Base-by-base conservation (phyloP, 1,139 yeast genomes). In the Hemisphaericaspora lyxosophila region DNA sequence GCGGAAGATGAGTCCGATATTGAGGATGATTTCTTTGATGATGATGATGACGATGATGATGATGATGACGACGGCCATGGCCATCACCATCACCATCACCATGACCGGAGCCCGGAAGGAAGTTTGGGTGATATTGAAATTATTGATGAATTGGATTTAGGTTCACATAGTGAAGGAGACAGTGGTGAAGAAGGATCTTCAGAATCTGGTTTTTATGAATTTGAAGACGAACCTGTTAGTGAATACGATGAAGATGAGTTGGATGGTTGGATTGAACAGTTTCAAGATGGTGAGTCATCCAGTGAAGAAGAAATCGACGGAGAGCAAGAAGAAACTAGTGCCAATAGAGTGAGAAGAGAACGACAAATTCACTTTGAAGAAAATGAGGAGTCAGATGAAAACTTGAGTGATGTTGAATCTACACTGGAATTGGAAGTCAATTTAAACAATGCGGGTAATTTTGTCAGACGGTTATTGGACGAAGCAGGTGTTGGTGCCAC, bases 221-320 rank as follows among this genome's bases (percentile, higher is more conserved):
- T 57, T 19, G 66, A 54, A 8, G 67, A 57, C 11, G 55, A 66
- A 25, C 64, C 57, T 11, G 51, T 48, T 23, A 62, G 66, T 43
- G 70, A 59, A 27, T 64, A 68, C 39, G 71, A 66, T 33, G 70
- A 67, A 39, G 71, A 58, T 33, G 75, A 67, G 34, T 54, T 69
- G 13, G 75, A 70, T 44, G 70, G 67, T 3, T 70, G 75, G 75
- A 60, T 71, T 36, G 73, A 67, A 39, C 73, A 64, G 26, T 67
- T 71, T 44, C 67, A 52, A 46, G 64, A 57, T 36, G 60, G 50
- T 24, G 57, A 54, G 7, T 45, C 44, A 9, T 41, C 45, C 3
- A 39, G 39, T 7, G 47, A 46, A 26, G 53, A 50, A 4, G 53
- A 42, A 9, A 43, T 28, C 3, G 47, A 26, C 9, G 23, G 16